These are phyloP conservation scores for Crucibulum laeve DNA, from an alignment of 768 basidiomycete genomes.

Conservation along the genomic window DNA sequence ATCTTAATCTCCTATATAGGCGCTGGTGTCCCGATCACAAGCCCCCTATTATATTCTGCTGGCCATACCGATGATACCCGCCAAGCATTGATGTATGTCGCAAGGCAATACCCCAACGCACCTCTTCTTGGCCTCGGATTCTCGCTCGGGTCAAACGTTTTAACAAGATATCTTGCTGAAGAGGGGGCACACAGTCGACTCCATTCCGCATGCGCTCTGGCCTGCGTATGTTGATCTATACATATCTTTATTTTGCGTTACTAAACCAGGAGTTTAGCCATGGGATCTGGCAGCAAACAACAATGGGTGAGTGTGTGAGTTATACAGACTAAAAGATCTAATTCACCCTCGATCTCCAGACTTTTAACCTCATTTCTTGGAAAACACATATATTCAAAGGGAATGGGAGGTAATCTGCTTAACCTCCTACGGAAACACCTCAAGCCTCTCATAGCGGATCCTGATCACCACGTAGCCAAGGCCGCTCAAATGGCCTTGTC, in stretches of 20 bases:
- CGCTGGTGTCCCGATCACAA: conserved; percentile 81
- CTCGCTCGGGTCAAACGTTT: conserved; percentile 89
- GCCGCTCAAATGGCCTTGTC: conserved; percentile 39
- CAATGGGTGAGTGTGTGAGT: conserved; percentile 24
- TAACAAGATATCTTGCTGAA: conserved; percentile 87
- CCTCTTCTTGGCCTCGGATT: conserved; percentile 87
- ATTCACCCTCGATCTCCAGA: conserved; percentile 25
- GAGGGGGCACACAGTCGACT: conserved; percentile 65
- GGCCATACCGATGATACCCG: conserved; percentile 89
- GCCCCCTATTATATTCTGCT: conserved; percentile 80
- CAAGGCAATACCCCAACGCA: conserved; percentile 68
- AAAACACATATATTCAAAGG: conserved; percentile 67
- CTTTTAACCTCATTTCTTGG: conserved; percentile 52
- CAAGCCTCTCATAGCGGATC: conserved; percentile 40
- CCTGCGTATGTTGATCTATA: conserved; percentile 56
- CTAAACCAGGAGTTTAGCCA: conserved; percentile 29
- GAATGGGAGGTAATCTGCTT: conserved; percentile 72
- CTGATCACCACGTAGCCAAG: conserved; percentile 46
- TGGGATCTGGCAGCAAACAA: conserved; percentile 52
- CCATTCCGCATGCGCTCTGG: conserved; percentile 62
- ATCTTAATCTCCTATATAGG: conserved; percentile 35
- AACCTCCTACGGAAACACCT: conserved; percentile 52
- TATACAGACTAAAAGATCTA: conserved; percentile 6
- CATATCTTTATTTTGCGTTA: conserved; percentile 13
- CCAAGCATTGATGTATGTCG: conserved; percentile 73